Evolutionary conservation across 257 asterid genomes (phyloP).

Genomic region (Nicotiana sylvestris): DNA sequence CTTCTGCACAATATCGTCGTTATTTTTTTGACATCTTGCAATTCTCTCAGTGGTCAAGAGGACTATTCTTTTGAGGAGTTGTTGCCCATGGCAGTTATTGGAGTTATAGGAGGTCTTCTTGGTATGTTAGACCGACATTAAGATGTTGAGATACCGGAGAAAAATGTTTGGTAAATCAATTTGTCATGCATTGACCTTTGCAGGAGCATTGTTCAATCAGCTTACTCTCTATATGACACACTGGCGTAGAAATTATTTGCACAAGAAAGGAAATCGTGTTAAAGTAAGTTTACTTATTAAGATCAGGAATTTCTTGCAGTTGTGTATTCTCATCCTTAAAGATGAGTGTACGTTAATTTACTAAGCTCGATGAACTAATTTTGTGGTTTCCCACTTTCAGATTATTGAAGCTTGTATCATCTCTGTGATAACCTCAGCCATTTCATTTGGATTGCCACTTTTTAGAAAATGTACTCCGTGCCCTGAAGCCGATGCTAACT

Average conservation of each 20-base stretch:
- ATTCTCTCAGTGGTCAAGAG: conserved; percentile 88
- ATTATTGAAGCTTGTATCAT: conserved; percentile 86
- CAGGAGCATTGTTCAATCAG: conserved; percentile 97
- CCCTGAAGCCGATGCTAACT: conserved; percentile 70
- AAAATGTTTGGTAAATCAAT: conserved; percentile 14
- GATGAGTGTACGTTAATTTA: neutral
- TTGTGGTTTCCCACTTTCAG: conserved; percentile 35
- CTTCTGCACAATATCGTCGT: conserved; percentile 18
- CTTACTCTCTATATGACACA: conserved; percentile 76
- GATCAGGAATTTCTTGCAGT: neutral
- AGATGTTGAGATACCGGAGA: conserved; percentile 15
- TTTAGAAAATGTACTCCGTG: conserved; percentile 87
- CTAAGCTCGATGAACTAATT: conserved; percentile 6
- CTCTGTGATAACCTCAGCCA: conserved; percentile 75
- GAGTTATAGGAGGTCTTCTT: conserved; percentile 96
- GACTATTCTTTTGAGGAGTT: conserved; percentile 93
- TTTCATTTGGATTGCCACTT: conserved; percentile 93
- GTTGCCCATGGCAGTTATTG: conserved; percentile 96
- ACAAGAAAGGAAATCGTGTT: conserved; percentile 82
- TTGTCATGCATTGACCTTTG: conserved; percentile 10
- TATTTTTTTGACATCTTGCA: conserved; percentile 24
- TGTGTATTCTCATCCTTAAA: neutral
- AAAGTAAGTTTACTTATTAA: conserved; percentile 48
- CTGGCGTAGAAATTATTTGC: conserved; percentile 91
- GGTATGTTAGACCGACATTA: conserved; percentile 44